Base-by-base conservation (phyloP, 2,329 filamentous ascomycete species). In the Penicillium sp. region DNA sequence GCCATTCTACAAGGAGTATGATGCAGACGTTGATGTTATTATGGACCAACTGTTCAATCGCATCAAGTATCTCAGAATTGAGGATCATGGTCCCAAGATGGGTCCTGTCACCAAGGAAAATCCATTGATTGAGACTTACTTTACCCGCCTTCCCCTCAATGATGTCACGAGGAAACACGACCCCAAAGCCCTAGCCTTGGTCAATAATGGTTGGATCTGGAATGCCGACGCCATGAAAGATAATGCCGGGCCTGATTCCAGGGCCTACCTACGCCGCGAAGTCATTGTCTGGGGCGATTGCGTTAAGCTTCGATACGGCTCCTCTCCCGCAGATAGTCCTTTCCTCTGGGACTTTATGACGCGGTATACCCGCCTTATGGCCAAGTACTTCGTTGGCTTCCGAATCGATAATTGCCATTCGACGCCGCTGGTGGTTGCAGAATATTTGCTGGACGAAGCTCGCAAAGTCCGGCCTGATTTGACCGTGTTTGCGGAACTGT, bases 171-270 rank as follows among this genome's bases (percentile, higher is more conserved):
- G 82, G 53, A 83, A 87, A 62, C 85, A 94, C 62, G 83, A 83
- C 50, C 77, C 83, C 1, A 84, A 84, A 50, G 84, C 89, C 38
- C 77, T 95, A 40, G 87, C 88, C 2, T 73, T 98, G 45, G 90
- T 84, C 35, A 97, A 97, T 71, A 98, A 98, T 64, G 93, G 93
- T 38, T 98, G 93, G 93, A 90, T 98, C 8, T 98, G 93, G 93
- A 91, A 88, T 51, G 91, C 91, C 6, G 94, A 97, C 70, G 91
- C 93, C 1, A 79, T 97, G 69, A 79, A 88, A 38, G 93, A 98
- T 72, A 93, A 97, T 63, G 93, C 93, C 28, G 94, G 94, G 0
- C 85, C 89, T 0, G 77, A 87, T 41, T 95, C 91, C 8, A 83
- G 84, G 49, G 89, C 91, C n/a, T 98, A 98, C 64, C 78, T 98